Evolutionary conservation across 2,329 filamentous ascomycete genomes (phyloP).

Genomic region (Neofusicoccum cordaticola): DNA sequence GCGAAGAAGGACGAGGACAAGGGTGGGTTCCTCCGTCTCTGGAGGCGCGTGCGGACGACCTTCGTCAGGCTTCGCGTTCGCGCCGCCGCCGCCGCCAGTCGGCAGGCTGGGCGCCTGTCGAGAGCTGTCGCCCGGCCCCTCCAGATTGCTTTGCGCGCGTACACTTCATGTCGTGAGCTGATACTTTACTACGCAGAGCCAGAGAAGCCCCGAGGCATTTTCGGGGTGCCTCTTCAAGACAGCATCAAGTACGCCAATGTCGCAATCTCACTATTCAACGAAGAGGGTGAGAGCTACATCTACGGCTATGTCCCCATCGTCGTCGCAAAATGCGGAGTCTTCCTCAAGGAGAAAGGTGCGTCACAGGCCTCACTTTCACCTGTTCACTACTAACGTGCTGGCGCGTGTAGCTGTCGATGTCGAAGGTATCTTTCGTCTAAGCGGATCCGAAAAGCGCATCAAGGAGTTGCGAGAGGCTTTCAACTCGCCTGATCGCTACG

Average conservation of each 20-base stretch:
- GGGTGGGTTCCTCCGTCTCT: constrained; percentile 41
- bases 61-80: constrained; percentile 11
- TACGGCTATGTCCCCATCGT: constrained; percentile 99
- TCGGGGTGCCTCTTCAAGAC: constrained; percentile 86
- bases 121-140: background rate
- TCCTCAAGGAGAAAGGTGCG: constrained; percentile 94
- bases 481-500: constrained; percentile 91
- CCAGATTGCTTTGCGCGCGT: constrained; percentile 10
- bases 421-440: constrained; percentile 94
- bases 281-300: constrained; percentile 90
- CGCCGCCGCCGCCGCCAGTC: background rate
- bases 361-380: constrained; percentile 17
- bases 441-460: constrained; percentile 95
- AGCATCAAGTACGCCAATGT: constrained; percentile 98
- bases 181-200: constrained; percentile 26
- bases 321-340: constrained; percentile 96
- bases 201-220: constrained; percentile 68
- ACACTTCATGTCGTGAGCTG: constrained; percentile 13
- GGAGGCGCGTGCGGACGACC: constrained; percentile 14
- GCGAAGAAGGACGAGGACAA: constrained; percentile 62
- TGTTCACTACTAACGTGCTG: constrained; percentile 26
- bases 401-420: constrained; percentile 72
- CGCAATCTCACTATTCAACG: constrained; percentile 91
- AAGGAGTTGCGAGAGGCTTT: constrained; percentile 92
- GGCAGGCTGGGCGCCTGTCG: constrained; percentile 8